Percentiles rank a stretch among this genome's conserved stretches.
Evolutionary conservation across 805 yeast species (phyloP).

Genomic region (Jamesozyma rosinii): DNA sequence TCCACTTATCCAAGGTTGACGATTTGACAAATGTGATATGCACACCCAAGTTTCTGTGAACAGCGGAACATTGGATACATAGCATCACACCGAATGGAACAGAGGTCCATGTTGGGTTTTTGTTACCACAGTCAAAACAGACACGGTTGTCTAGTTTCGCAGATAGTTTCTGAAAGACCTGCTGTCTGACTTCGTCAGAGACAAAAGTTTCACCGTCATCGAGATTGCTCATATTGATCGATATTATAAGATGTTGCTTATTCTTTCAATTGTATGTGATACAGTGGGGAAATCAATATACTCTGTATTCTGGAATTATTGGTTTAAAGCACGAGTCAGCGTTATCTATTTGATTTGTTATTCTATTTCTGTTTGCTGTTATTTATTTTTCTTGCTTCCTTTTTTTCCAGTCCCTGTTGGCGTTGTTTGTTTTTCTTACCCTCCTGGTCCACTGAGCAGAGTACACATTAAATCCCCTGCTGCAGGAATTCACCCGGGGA

Average conservation of each 20-base stretch:
- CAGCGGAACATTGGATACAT: constrained; percentile 91
- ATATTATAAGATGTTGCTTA: background rate
- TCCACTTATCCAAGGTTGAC: constrained; percentile 89
- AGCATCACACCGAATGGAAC: constrained; percentile 89
- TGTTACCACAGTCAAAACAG: constrained; percentile 90
- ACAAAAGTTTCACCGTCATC: constrained; percentile 37
- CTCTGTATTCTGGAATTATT: too few relatives aligned
- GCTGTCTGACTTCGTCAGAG: constrained; percentile 57
- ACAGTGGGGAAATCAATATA: too few relatives aligned
- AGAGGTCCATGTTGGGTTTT: constrained; percentile 97
- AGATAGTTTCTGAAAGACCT: constrained; percentile 54
- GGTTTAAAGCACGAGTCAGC: too few relatives aligned
- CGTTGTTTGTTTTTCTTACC: too few relatives aligned
- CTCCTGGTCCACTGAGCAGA: too few relatives aligned
- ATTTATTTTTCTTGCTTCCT: background rate
- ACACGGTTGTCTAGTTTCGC: constrained; percentile 63
- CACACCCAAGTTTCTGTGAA: constrained; percentile 91
- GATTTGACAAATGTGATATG: constrained; percentile 94
- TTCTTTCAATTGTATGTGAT: background rate
- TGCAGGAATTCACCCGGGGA: too few relatives aligned
- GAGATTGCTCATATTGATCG: constrained; percentile 14
- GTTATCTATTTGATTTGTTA: too few relatives aligned
- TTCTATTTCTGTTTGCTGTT: background rate
- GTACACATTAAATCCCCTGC: too few relatives aligned
- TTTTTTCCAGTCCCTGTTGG: too few relatives aligned